Percentiles rank a stretch among this genome's conserved stretches.
Conservation (phyloP, 805 yeast species). For the Candida qinlingensis region DNA sequence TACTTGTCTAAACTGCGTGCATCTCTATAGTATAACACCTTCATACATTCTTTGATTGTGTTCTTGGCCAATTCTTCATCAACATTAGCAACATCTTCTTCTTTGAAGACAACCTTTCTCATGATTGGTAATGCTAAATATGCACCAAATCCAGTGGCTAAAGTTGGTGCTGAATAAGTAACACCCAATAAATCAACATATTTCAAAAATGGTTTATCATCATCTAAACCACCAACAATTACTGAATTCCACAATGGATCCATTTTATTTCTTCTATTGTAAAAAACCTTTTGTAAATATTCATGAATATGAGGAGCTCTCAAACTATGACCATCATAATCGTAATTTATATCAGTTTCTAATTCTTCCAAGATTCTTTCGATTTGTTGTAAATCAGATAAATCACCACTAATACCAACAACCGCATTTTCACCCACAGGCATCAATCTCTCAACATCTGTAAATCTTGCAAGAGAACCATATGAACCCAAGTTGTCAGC, state of each 20-base stretch:
- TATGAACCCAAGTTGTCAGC: slow-evolving; percentile 93
- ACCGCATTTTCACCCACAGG: slow-evolving; percentile 81
- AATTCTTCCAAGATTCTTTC: slow-evolving; percentile 71
- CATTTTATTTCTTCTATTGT: slow-evolving; percentile 86
- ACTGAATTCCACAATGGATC: slow-evolving; percentile 95
- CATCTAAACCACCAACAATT: slow-evolving; percentile 84
- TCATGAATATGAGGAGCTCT: slow-evolving; percentile 87
- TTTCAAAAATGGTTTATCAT: slow-evolving; percentile 66
- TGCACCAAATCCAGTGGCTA: slow-evolving; percentile 96
- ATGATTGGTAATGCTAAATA: slow-evolving; percentile 90
- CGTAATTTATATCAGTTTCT: slow-evolving; percentile 75
- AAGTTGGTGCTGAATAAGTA: slow-evolving; percentile 76
- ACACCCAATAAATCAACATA: slow-evolving; percentile 92
- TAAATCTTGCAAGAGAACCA: slow-evolving; percentile 87
- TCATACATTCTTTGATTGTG: slow-evolving; percentile 83
- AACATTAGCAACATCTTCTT: slow-evolving; percentile 65
- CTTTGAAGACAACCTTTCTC: slow-evolving; percentile 77
- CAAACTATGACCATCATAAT: slow-evolving; percentile 58
- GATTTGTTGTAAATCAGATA: slow-evolving; percentile 86
- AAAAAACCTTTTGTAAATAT: slow-evolving; percentile 78
- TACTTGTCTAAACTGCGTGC: slow-evolving; percentile 90
- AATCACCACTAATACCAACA: slow-evolving; percentile 93
- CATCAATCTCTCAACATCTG: slow-evolving; percentile 77
- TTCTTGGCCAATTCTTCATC: slow-evolving; percentile 70
- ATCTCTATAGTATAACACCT: slow-evolving; percentile 91